Evolutionary conservation across 2,329 filamentous ascomycete species (phyloP), one percentile per base, ranked within the genome.

Genomic region (Neopestalotiopsis clavispora): DNA sequence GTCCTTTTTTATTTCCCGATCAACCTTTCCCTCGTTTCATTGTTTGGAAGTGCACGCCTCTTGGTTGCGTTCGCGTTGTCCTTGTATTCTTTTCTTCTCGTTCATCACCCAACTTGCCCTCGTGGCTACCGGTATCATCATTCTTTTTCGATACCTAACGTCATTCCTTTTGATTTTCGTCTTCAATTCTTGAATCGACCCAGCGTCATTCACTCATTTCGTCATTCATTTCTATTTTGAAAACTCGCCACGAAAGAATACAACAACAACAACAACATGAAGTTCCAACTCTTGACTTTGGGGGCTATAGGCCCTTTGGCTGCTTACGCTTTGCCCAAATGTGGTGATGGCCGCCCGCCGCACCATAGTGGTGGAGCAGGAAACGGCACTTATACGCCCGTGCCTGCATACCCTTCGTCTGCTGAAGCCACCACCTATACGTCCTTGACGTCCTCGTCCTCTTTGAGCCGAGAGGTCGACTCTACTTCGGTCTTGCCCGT

Each of bases 321-420:
- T 59, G 57, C 57, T 30, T 59, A 59, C 57, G 57, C 57, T 14
- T 28, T 59, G 57, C 57, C 57, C 57, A 59, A 59, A 23, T 34
- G 30, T 23, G 57, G 57, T 6, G 23, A 28, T n/a, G 57, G 57
- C 10, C 23, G 57, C 12, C 57, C 57, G 14, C 57, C n/a, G n/a
- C 57, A 20, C 9, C 23, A 34, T 12, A 20, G 45, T n/a, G 45
- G 45, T n/a, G 45, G 14, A 17, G 45, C 45, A 17, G 45, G 57
- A 30, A 59, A 59, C 23, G 57, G 57, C 57, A 59, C 57, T 59
- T 59, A 30, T 12, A 30, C 57, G 17, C 12, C 57, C 14, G 30
- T 34, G 57, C 23, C 57, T 34, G 23, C 17, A 28, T 59, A 30
- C 17, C 57, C 23, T 13, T 30, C 57, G 3, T 59, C 57, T n/a